Base-by-base conservation (phyloP, 768 basidiomycete species). In the Leccinum sublutescens region DNA sequence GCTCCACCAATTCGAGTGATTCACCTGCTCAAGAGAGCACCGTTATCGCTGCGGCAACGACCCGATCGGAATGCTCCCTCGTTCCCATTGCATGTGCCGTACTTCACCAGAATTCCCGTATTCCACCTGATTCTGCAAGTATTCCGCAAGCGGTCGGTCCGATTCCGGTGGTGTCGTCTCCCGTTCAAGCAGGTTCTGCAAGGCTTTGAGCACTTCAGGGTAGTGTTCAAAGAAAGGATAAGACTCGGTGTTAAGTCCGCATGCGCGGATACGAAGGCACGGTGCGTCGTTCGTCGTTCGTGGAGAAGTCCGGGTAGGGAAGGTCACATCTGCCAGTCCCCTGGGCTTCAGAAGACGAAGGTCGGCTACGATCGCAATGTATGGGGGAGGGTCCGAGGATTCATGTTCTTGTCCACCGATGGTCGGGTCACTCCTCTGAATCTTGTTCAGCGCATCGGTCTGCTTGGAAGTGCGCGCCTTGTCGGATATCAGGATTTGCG, bases 401-500 rank as follows among this genome's bases (percentile, higher is more conserved):
- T 34, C 33, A 5, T 53, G 17, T 17, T 11, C 21, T 15, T 17
- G 36, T 49, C 48, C 14, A 14, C 31, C 52, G 36, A 53, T 53
- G 36, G 15, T 25, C 0, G 9, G 10, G n/a, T 40, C 19, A 25
- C 25, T 36, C 19, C 52, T 21, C 23, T 38, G 15, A 3, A 53
- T 53, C 23, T 36, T 23, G 8, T 1, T 53, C 23, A 38, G 23
- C 0, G 19, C 19, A 12, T 45, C 43, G 1, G 10, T 11, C 19
- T 45, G 19, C 5, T 19, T 19, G 19, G 43, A 6, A 49, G 25
- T 38, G 0, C 21, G 15, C 11, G 53, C 53, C 14, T 54, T 54
- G 29, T 55, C 54, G 0, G 40, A 57, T 15, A 57, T 55, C 40
- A 57, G 21, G 4, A 57, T 55, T 33, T 57, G 52, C 4, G 52